Conservation (phyloP, 345 rosid genomes). For the Acer yangbiense region DNA sequence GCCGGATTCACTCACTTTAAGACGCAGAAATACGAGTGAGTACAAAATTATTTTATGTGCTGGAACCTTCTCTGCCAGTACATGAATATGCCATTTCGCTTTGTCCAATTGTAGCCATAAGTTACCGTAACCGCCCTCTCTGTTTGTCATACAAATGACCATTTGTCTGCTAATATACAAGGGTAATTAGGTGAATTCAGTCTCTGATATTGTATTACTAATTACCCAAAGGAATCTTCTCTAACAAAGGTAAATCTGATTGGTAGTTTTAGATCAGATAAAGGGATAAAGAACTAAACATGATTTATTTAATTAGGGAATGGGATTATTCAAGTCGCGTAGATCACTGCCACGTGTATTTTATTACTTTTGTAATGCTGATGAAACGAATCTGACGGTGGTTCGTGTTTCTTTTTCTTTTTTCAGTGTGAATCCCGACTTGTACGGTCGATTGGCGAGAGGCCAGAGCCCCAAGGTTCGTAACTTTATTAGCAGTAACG, state of each 20-base stretch:
- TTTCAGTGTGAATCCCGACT: conserved; percentile 60
- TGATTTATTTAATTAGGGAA: neutral
- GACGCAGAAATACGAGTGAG: conserved; percentile 78
- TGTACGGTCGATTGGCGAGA: conserved; percentile 68
- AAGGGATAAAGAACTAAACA: neutral
- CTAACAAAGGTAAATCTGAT: neutral
- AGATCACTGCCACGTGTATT: neutral
- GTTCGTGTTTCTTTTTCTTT: neutral
- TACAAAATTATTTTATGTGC: neutral
- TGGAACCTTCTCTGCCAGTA: neutral
- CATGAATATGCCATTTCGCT: conserved; percentile 9
- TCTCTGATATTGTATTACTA: no score
- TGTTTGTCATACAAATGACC: neutral
- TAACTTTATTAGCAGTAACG: neutral
- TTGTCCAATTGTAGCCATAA: neutral
- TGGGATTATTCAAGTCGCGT: neutral
- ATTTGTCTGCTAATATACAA: neutral
- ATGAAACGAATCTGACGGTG: conserved; percentile 9
- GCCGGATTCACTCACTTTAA: conserved; percentile 79
- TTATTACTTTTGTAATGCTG: neutral
- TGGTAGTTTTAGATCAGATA: neutral
- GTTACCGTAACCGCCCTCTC: neutral
- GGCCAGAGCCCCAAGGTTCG: conserved; percentile 89
- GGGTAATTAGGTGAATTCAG: neutral
- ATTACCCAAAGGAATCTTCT: neutral